These are phyloP conservation scores for Ceratobasidium sp. DNA, from an alignment of 1,284 basidiomycete species.

Conservation along the genomic window DNA sequence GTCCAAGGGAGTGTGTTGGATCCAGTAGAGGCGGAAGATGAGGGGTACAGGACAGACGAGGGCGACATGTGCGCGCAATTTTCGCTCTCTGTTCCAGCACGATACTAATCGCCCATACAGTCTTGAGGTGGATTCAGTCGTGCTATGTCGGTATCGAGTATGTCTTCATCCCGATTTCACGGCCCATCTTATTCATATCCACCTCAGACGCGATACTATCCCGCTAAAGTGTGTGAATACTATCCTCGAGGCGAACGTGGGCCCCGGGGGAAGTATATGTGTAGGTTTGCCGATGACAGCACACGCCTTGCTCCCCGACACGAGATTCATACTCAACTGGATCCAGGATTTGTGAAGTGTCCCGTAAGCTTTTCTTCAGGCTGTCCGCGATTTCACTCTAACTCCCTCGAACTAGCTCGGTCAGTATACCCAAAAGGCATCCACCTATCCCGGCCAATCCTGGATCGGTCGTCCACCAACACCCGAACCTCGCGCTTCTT, in stretches of 20 bases:
- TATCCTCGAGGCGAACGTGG: conserved; percentile 16
- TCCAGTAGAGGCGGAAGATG: not conserved
- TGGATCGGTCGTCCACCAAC: conserved; percentile 30
- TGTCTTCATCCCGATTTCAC: not conserved
- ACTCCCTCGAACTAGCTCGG: conserved; percentile 20
- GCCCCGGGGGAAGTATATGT: conserved; percentile 30
- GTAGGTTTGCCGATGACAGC: conserved; percentile 35
- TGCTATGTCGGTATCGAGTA: conserved; percentile 17
- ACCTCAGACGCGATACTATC: conserved; percentile 33
- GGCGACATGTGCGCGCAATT: conserved; percentile 1
- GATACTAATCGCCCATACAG: not conserved
- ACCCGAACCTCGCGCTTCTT: conserved; percentile 20
- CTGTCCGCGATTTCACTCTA: not conserved
- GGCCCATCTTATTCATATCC: no score
- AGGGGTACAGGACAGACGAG: conserved; percentile 37
- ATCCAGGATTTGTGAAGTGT: conserved; percentile 38
- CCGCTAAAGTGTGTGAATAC: conserved; percentile 30
- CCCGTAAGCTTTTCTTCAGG: conserved; percentile 12
- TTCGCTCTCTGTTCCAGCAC: not conserved
- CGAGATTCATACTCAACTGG: conserved; percentile 10
- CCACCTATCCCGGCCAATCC: not conserved
- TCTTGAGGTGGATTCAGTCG: conserved; percentile 28
- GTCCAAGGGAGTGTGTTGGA: not conserved
- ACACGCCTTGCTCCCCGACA: conserved; percentile 18
- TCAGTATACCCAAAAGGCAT: not conserved